Base-by-base conservation (phyloP, 2,329 filamentous ascomycete genomes). In the Aureobasidium sp. region DNA sequence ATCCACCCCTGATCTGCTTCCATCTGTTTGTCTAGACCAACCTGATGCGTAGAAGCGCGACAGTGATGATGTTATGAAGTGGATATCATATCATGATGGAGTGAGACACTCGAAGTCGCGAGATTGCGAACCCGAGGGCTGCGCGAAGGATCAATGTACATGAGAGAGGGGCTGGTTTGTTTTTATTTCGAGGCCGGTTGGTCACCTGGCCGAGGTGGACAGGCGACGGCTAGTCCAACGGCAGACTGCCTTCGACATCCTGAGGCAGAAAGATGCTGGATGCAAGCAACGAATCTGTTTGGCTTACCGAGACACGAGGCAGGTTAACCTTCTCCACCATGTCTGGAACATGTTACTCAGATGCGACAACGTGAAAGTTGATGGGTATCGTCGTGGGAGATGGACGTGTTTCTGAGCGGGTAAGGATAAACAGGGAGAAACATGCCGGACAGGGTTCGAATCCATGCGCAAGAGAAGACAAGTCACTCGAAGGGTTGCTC, bases 311-410 rank as follows among this genome's bases (percentile, higher is more conserved):
- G 53, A 35, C 53, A 46, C 40, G 42, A 57, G 40, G 40, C 25
- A 42, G 38, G 27, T 55, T 55, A 57, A 57, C 53, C 53, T 57
- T 57, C 53, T 29, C 43, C 42, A 49, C 10, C 55, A 58, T 58
- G 55, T 58, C 55, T 58, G 49, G 43, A 49, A 58, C 55, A 58
- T 58, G 55, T 58, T 58, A 58, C 55, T 58, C 55, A 58, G 55
- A 49, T 58, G 38, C 40, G 35, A 45, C 40, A 57, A 57, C 53
- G 53, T 57, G 53, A 31, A 46, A 37, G 40, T 45, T 55, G 51
- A 35, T 46, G 21, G 40, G 8, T 45, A 37, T 57, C 27, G 53
- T 57, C 27, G 29, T 45, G 40, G 21, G 38, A 35, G 38, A 46
- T 33, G 51, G 38, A 43, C 15, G 43, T 47, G 55, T 47, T 47